Evolutionary conservation across 139 green algal species (phyloP), one percentile per base, ranked within the genome.

Genomic region (Mychonastes homosphaera): DNA sequence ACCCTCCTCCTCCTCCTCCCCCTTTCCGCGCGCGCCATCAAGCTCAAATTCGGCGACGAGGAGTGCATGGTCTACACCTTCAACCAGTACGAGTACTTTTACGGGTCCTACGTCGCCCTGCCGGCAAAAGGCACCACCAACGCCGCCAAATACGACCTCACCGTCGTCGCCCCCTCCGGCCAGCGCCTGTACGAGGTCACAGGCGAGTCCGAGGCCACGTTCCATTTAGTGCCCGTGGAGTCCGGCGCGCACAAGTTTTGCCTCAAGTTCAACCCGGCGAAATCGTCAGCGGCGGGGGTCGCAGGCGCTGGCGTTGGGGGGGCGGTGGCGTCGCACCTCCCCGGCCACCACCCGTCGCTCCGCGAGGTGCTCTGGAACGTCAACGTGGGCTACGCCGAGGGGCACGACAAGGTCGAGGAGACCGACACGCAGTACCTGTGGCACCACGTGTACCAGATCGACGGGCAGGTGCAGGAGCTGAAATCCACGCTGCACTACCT

Each of bases 191-290:
- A 75, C 18, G 65, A 75, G 19, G 47, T 55, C 9, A 6, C 43
- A 4, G 44, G 30, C 9, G 46, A 64, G 48, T 53, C 56, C 12
- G 74, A 81, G 49, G 32, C 52, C 8, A 75, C 71, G 38, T 80
- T 77, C 54, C 66, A 76, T 58, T n/a, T 77, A 6, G 67, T 82
- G 26, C 75, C 75, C 21, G 75, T 78, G 23, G 75, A 82, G 52
- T 54, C 63, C 2, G 75, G 74, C 12, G 24, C 56, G n/a, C 75
- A 82, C 70, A 54, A 34, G 0, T 82, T 82, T 26, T 82, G 75
- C 60, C 47, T 82, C 16, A 63, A 44, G 6, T 45, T 75, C 34
- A 67, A 69, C 43, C 33, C 62, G 13, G 44, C 56, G 15, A 45
- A 34, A 23, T 63, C 52, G 10, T 10, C 36, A n/a, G 36, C 36